A percentile compares a stretch with the other conserved stretches of the same genome.
Conservation (phyloP, 1,284 basidiomycete species). For the Naganishia albida region DNA sequence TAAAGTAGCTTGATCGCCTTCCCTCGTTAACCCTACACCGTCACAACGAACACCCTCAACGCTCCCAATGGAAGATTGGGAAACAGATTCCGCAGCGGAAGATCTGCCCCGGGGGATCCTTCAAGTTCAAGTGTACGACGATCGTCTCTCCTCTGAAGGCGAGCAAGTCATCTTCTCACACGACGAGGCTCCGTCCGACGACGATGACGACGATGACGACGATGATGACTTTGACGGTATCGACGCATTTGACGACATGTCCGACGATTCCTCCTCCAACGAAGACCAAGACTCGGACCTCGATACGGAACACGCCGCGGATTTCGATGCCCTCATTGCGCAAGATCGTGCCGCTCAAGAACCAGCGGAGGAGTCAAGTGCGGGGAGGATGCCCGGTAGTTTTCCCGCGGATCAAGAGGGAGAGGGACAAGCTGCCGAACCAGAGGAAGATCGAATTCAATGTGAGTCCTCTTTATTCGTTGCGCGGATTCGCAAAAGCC, state of each 20-base stretch:
- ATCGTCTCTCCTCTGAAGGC: not conserved
- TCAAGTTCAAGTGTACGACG: slow-evolving; percentile 19
- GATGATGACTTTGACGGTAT: slow-evolving; percentile 27
- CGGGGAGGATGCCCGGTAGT: slow-evolving; percentile 4
- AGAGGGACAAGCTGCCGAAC: not conserved
- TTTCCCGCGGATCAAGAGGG: slow-evolving; percentile 2
- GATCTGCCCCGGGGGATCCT: not conserved
- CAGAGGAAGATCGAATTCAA: not conserved
- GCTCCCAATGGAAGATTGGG: not conserved
- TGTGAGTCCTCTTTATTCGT: slow-evolving; percentile 14
- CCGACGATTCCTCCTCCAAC: slow-evolving; percentile 25
- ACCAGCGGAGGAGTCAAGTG: not conserved
- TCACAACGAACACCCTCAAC: too few relatives aligned
- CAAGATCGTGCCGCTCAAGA: slow-evolving; percentile 4
- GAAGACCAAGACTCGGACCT: not conserved
- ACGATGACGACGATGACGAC: slow-evolving; percentile 39
- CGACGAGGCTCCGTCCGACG: slow-evolving; percentile 27
- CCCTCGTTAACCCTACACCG: not conserved
- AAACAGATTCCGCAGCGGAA: not conserved
- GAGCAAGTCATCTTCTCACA: too few relatives aligned
- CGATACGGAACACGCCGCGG: not conserved
- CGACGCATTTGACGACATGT: not conserved
- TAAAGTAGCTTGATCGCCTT: not conserved
- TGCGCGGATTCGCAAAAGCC: too few relatives aligned
- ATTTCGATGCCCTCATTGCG: slow-evolving; percentile 9